Conservation (phyloP, 1,284 basidiomycete genomes). For the Paramarasmius palmivorus region DNA sequence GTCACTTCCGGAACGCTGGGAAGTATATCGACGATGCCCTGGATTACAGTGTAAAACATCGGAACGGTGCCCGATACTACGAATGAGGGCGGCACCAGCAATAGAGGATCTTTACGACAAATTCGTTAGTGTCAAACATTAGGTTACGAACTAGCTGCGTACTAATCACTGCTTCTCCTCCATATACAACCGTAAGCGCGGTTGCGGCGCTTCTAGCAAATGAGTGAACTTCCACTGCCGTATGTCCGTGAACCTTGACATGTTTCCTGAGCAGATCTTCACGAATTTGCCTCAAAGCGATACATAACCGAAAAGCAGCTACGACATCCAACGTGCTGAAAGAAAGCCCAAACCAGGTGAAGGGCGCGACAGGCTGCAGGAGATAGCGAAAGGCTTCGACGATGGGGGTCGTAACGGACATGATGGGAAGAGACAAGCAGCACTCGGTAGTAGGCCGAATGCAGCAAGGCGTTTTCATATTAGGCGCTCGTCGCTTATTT, state of each 20-base stretch:
- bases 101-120: conserved; percentile 52
- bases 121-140: conserved; percentile 3
- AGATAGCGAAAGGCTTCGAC: conserved; percentile 52
- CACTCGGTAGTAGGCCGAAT: not conserved
- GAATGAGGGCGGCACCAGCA: conserved; percentile 68
- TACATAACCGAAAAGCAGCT: conserved; percentile 65
- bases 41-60: conserved; percentile 50
- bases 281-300: conserved; percentile 65
- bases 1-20: conserved; percentile 55
- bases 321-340: conserved; percentile 65
- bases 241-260: conserved; percentile 33
- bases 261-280: conserved; percentile 50
- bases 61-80: conserved; percentile 65
- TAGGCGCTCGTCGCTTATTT: no score
- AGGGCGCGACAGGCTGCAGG: conserved; percentile 63
- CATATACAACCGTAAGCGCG: conserved; percentile 68
- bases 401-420: conserved; percentile 41
- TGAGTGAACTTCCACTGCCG: conserved; percentile 46
- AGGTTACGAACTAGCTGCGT: conserved; percentile 18
- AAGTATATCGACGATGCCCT: conserved; percentile 60
- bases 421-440: conserved; percentile 13
- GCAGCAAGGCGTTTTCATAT: not conserved
- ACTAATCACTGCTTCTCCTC: conserved; percentile 71
- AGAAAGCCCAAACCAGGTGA: conserved; percentile 63
- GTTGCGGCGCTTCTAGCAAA: conserved; percentile 58